A percentile compares a stretch with the other conserved stretches of the same genome.
Evolutionary conservation across 441 rosid genomes (phyloP).

Genomic region (Brassica hybrid): DNA sequence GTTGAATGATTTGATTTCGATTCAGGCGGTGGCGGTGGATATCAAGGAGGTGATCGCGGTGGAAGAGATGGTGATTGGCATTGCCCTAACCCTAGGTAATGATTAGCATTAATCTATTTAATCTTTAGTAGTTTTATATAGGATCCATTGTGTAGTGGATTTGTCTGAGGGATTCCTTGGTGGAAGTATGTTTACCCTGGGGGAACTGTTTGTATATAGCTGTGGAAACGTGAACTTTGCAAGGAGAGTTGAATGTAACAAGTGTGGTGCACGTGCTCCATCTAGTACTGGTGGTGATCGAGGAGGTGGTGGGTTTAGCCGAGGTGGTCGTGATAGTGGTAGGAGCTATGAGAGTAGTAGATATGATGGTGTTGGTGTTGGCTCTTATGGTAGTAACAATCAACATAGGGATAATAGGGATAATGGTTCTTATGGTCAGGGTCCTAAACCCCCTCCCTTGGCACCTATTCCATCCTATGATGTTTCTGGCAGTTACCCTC

Average conservation of each 20-base stretch:
- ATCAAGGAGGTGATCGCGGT: conserved; percentile 87
- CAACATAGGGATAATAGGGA: conserved; percentile 57
- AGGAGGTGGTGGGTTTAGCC: neutral
- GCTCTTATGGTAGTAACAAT: conserved; percentile 61
- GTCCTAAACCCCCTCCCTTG: conserved; percentile 58
- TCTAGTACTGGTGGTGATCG: conserved; percentile 60
- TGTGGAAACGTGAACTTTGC: conserved; percentile 98
- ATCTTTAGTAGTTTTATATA: neutral
- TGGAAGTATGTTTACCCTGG: neutral
- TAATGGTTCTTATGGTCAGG: conserved; percentile 69
- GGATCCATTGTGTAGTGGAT: neutral
- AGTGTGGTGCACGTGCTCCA: conserved; percentile 86
- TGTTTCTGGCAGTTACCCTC: conserved; percentile 62
- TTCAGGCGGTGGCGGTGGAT: conserved; percentile 57
- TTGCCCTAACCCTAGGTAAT: conserved; percentile 90
- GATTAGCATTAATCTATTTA: neutral
- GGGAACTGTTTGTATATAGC: conserved; percentile 53
- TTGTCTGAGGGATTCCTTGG: too few species aligned
- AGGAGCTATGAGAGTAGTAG: conserved; percentile 64
- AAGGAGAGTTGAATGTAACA: conserved; percentile 93
- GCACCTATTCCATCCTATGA: conserved; percentile 67
- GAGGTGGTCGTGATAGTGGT: conserved; percentile 60
- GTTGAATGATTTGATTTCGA: conserved; percentile 17
- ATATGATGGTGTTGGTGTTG: conserved; percentile 59
- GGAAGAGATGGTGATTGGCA: conserved; percentile 95